A percentile compares a stretch with the other conserved stretches of the same genome.
These are phyloP conservation scores for Postia placenta DNA, from an alignment of 768 basidiomycete species.

Conservation along the genomic window DNA sequence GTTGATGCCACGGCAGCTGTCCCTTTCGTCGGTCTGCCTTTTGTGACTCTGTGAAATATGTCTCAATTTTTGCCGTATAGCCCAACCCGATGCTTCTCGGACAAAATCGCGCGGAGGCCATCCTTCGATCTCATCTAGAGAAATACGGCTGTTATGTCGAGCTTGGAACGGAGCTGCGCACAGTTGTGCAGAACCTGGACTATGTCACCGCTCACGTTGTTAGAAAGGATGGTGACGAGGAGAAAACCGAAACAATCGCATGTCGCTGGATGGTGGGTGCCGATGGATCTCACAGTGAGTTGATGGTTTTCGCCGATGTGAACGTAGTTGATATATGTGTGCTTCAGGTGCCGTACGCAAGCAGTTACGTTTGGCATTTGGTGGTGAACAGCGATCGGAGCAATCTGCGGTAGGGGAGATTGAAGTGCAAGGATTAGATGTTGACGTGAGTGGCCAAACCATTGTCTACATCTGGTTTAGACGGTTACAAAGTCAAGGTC, in stretches of 20 bases:
- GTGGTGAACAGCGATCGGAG: conserved; percentile 32
- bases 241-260: conserved; percentile 21
- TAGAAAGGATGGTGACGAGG: conserved; percentile 17
- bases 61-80: not conserved
- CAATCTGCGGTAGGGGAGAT: conserved; percentile 30
- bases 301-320: not conserved
- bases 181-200: conserved; percentile 28
- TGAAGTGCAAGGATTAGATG: conserved; percentile 26
- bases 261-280: conserved; percentile 34
- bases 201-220: conserved; percentile 24
- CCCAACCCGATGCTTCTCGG: conserved; percentile 1
- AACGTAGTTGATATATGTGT: not conserved
- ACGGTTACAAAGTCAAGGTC: too few species aligned
- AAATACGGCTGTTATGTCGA: conserved; percentile 27
- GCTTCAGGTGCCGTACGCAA: conserved; percentile 32
- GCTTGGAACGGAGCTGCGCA: conserved; percentile 26
- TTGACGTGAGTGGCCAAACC: conserved; percentile 18
- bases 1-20: conserved; percentile 5
- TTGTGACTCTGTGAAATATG: not conserved
- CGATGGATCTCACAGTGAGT: conserved; percentile 32
- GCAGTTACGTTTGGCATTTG: conserved; percentile 34
- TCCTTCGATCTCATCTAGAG: conserved; percentile 26
- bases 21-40: conserved; percentile 10
- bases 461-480: too few species aligned
- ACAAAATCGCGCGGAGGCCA: conserved; percentile 20